Percentiles rank a stretch among this genome's conserved stretches.
These are phyloP conservation scores for Oenanthe sinensis DNA, from an alignment of 129 eudicot genomes.

Conservation along the genomic window DNA sequence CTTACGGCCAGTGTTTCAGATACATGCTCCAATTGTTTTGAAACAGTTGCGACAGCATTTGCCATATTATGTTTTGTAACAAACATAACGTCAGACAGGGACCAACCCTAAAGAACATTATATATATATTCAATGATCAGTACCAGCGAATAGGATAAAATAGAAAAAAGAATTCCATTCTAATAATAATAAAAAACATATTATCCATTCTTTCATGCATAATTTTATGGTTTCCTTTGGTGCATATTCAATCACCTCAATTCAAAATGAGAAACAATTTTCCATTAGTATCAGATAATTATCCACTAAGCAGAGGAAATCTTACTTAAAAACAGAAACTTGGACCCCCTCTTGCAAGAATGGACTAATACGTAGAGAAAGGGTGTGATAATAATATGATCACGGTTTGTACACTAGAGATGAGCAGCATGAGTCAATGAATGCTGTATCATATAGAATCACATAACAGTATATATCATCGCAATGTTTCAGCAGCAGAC, in stretches of 20 bases:
- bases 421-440: not conserved
- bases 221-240: not conserved
- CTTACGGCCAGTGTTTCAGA: slow-evolving; percentile 77
- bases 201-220: not conserved
- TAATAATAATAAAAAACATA: too few species aligned
- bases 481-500: not conserved
- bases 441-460: slow-evolving; percentile 2
- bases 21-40: slow-evolving; percentile 79
- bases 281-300: slow-evolving; percentile 7
- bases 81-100: slow-evolving; percentile 81
- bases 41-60: slow-evolving; percentile 75
- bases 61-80: slow-evolving; percentile 93
- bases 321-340: slow-evolving; percentile 4
- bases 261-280: slow-evolving; percentile 8
- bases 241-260: slow-evolving; percentile 12
- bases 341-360: not conserved
- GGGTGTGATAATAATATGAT: not conserved
- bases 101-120: slow-evolving; percentile 52
- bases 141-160: not conserved
- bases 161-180: not conserved
- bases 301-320: not conserved
- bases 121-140: not conserved
- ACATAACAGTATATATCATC: not conserved
- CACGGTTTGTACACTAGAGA: not conserved
- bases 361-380: not conserved